These are phyloP conservation scores for Pseudonectria foliicola DNA, from an alignment of 2,329 filamentous ascomycete genomes.

Conservation along the genomic window DNA sequence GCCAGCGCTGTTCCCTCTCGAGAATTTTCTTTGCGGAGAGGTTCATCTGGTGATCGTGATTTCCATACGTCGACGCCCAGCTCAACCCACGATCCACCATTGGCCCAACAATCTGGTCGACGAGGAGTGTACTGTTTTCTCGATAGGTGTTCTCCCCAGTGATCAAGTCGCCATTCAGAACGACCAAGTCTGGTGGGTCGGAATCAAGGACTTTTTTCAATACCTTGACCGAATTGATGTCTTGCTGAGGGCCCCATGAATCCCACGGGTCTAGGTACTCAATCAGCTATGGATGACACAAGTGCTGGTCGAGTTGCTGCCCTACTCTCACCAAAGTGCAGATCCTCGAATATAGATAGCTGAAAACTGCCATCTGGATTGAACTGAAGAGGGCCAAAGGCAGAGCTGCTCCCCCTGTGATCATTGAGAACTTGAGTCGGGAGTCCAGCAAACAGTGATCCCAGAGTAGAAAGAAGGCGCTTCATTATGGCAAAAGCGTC, in stretches of 20 bases:
- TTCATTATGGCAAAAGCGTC: too few species aligned
- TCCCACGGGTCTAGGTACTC: not conserved
- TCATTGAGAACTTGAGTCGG: too few species aligned
- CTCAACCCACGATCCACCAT: slow-evolving; percentile 45
- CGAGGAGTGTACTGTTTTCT: slow-evolving; percentile 44
- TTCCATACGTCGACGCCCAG: slow-evolving; percentile 63
- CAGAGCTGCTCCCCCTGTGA: too few species aligned
- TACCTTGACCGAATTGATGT: slow-evolving; percentile 28
- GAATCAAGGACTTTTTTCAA: slow-evolving; percentile 28
- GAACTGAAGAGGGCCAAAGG: slow-evolving; percentile 9
- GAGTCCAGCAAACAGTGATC: too few species aligned
- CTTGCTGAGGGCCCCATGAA: slow-evolving; percentile 27
- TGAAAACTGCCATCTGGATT: slow-evolving; percentile 10
- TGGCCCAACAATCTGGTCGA: slow-evolving; percentile 51
- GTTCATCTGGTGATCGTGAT: slow-evolving; percentile 57
- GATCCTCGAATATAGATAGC: slow-evolving; percentile 13
- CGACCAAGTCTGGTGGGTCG: slow-evolving; percentile 45
- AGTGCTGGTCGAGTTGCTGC: not conserved
- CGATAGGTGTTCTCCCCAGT: slow-evolving; percentile 54
- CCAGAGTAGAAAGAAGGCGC: too few species aligned
- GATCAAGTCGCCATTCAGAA: slow-evolving; percentile 63
- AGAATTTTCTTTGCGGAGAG: slow-evolving; percentile 12
- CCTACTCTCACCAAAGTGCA: slow-evolving; percentile 13
- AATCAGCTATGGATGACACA: not conserved
- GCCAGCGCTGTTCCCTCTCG: slow-evolving; percentile 18